Conservation (phyloP, 768 basidiomycete genomes). For the Leccinellum albellum region DNA sequence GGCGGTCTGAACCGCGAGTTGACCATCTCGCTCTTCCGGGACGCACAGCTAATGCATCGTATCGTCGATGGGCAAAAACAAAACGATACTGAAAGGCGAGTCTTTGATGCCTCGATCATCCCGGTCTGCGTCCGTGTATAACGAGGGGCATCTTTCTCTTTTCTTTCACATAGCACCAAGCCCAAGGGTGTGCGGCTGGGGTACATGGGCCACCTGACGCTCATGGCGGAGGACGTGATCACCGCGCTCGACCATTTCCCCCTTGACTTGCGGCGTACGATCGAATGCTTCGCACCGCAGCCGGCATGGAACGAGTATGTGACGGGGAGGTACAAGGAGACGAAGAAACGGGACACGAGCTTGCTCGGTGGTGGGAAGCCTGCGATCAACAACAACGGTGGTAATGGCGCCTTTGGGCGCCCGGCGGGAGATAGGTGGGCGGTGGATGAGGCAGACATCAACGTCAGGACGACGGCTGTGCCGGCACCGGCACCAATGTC, state of each 20-base stretch:
- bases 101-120: conserved; percentile 3
- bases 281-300: conserved; percentile 68
- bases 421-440: conserved; percentile 49
- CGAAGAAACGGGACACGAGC: conserved; percentile 74
- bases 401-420: background rate
- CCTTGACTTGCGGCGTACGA: conserved; percentile 60
- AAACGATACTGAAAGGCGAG: conserved; percentile 75
- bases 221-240: conserved; percentile 94
- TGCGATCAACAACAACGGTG: conserved; percentile 37
- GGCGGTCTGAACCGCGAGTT: conserved; percentile 82
- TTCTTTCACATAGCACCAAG: conserved; percentile 47
- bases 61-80: conserved; percentile 82
- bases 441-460: conserved; percentile 62
- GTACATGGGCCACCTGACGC: conserved; percentile 95
- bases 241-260: conserved; percentile 87
- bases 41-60: conserved; percentile 76
- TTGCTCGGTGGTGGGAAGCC: conserved; percentile 87
- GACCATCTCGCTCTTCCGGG: conserved; percentile 79
- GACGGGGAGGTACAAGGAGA: conserved; percentile 77
- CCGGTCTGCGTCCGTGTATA: background rate
- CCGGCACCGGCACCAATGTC: background rate
- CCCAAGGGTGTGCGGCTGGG: conserved; percentile 80
- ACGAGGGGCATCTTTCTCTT: background rate
- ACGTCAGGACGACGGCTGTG: conserved; percentile 29
- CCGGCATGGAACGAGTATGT: conserved; percentile 90